Conservation (phyloP, 2,329 filamentous ascomycete genomes). For the Sphaceloma murrayae region DNA sequence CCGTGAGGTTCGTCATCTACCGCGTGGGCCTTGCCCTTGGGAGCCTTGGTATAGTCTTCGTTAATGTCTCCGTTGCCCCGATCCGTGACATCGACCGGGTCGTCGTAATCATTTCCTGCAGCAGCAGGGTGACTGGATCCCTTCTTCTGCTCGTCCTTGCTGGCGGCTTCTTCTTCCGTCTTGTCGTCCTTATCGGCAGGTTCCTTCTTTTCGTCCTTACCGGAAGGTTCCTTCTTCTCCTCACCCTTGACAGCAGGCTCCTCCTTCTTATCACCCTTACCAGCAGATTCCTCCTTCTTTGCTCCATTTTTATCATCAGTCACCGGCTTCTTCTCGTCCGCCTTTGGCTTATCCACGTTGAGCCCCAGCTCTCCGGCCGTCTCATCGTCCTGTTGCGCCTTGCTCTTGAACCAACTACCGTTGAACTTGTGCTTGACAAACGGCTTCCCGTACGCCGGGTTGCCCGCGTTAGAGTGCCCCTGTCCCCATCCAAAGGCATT, state of each 20-base stretch:
- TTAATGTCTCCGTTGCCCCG: no score
- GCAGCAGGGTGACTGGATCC: not conserved
- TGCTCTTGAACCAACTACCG: slow-evolving; percentile 3
- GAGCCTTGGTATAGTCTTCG: no score
- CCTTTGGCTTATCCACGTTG: not conserved
- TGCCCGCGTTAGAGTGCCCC: slow-evolving; percentile 63
- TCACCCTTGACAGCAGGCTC: no score
- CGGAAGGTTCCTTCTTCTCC: not conserved
- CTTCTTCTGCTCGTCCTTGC: not conserved
- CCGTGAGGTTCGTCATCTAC: no score
- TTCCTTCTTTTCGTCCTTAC: not conserved
- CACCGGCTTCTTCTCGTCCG: not conserved
- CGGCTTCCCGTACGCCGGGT: slow-evolving; percentile 41
- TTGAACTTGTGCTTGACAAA: slow-evolving; percentile 37
- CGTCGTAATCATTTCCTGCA: not conserved
- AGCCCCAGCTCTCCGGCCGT: not conserved
- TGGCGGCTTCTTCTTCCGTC: not conserved
- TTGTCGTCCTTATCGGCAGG: slow-evolving; percentile 13
- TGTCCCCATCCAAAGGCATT: slow-evolving; percentile 48
- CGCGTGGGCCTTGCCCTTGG: no score
- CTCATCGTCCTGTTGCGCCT: not conserved
- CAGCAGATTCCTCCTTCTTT: no score
- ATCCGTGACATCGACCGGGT: no score
- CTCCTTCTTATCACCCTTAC: not conserved
- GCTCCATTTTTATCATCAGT: not conserved